These are phyloP conservation scores for Arachis stenosperma DNA, from an alignment of 306 rosid genomes.

Conservation along the genomic window DNA sequence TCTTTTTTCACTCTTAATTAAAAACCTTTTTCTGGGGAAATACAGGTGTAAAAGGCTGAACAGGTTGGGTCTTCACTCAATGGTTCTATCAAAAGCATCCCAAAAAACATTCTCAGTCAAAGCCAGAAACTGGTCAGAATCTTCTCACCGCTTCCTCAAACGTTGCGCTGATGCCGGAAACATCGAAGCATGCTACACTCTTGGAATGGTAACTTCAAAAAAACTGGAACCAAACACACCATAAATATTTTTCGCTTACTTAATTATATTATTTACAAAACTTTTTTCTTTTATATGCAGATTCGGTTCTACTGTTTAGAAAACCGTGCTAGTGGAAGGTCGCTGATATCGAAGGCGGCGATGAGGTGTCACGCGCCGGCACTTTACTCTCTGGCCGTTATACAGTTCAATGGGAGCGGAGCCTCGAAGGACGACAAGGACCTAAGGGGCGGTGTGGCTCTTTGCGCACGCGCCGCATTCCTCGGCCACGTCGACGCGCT, in stretches of 20 bases:
- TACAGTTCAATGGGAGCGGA: slow-evolving; percentile 98
- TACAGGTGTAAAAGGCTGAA: slow-evolving; percentile 82
- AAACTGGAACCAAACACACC: no score
- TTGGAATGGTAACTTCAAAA: slow-evolving; percentile 78
- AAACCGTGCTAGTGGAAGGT: slow-evolving; percentile 80
- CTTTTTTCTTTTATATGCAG: slow-evolving; percentile 41
- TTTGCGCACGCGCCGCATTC: slow-evolving; percentile 90
- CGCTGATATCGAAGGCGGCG: slow-evolving; percentile 90
- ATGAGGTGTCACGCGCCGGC: slow-evolving; percentile 89
- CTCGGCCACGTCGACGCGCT: slow-evolving; percentile 91
- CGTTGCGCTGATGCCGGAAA: slow-evolving; percentile 90
- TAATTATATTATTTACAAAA: neutral
- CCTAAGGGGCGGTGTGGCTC: slow-evolving; percentile 84
- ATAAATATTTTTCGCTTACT: neutral
- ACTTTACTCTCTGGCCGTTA: slow-evolving; percentile 74
- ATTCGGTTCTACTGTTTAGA: slow-evolving; percentile 90
- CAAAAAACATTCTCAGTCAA: slow-evolving; percentile 56
- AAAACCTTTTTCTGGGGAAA: slow-evolving; percentile 14
- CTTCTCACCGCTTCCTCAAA: slow-evolving; percentile 79
- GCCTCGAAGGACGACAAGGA: slow-evolving; percentile 87
- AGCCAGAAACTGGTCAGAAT: slow-evolving; percentile 75
- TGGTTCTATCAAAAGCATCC: slow-evolving; percentile 65
- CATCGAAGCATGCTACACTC: slow-evolving; percentile 81
- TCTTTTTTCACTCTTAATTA: neutral
- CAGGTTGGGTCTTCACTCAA: slow-evolving; percentile 55